Conservation (phyloP, 2,329 filamentous ascomycete species). For the Pseudogymnoascus destructans region DNA sequence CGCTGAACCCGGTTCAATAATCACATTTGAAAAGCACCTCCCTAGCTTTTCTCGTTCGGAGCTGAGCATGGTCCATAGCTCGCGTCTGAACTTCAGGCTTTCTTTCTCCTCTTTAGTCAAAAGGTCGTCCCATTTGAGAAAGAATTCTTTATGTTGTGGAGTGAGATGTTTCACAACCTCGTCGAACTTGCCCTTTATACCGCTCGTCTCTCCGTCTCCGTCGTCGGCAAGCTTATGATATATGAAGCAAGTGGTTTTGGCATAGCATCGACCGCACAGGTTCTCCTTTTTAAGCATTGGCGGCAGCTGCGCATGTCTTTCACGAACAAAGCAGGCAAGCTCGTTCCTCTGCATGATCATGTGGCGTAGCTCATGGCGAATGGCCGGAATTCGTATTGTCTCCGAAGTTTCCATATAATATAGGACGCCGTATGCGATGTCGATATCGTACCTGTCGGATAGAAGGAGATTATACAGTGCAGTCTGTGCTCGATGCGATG, state of each 20-base stretch:
- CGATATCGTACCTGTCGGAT: slow-evolving; percentile 87
- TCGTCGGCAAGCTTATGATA: slow-evolving; percentile 86
- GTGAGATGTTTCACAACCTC: slow-evolving; percentile 69
- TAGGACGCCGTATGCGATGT: slow-evolving; percentile 77
- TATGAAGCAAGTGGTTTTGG: slow-evolving; percentile 78
- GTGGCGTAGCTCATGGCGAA: slow-evolving; percentile 79
- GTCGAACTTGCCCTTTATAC: slow-evolving; percentile 68
- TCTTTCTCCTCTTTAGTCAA: slow-evolving; percentile 92
- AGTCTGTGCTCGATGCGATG: slow-evolving; percentile 82
- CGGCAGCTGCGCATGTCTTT: slow-evolving; percentile 66
- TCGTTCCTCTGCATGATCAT: slow-evolving; percentile 96
- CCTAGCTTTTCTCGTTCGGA: slow-evolving; percentile 75
- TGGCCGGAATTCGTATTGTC: slow-evolving; percentile 70
- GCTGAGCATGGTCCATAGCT: slow-evolving; percentile 94
- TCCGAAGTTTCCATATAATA: slow-evolving; percentile 92
- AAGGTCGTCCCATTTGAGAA: slow-evolving; percentile 86
- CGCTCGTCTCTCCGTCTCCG: slow-evolving; percentile 69
- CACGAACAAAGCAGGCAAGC: slow-evolving; percentile 70
- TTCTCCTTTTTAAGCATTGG: slow-evolving; percentile 74
- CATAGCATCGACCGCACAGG: slow-evolving; percentile 78
- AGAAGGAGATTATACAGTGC: slow-evolving; percentile 85
- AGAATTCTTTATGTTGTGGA: slow-evolving; percentile 64
- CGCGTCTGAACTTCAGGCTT: slow-evolving; percentile 70
- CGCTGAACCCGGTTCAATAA: slow-evolving; percentile 66
- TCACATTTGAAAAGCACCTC: slow-evolving; percentile 77